A percentile compares a stretch with the other conserved stretches of the same genome.
Evolutionary conservation across 768 basidiomycete species (phyloP).

Genomic region (Rhizopogon salebrosus): DNA sequence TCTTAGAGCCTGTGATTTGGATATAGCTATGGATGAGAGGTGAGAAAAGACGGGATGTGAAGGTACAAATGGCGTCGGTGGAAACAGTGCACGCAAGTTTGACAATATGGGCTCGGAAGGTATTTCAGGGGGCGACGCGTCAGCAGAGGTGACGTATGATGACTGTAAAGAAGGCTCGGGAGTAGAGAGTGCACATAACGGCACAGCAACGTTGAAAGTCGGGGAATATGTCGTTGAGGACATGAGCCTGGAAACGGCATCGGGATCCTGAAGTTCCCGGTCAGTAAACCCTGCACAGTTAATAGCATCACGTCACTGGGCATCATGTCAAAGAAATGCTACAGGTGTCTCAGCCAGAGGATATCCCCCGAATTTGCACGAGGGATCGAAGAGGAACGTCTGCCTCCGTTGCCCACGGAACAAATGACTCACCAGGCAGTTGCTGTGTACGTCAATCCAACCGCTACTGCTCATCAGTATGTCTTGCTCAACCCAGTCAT

Average conservation of each 20-base stretch:
- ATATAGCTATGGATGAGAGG: constrained; percentile 52
- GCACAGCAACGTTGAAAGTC: constrained; percentile 43
- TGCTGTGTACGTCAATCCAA: constrained; percentile 67
- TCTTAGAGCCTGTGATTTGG: constrained; percentile 51
- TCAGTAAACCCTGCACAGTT: background rate
- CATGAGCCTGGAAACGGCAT: constrained; percentile 18
- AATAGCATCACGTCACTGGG: background rate
- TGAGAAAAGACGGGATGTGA: constrained; percentile 68
- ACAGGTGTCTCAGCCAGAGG: background rate
- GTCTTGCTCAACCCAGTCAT: constrained; percentile 75
- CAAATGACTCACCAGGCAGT: constrained; percentile 55
- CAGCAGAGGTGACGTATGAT: constrained; percentile 22
- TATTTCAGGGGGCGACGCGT: constrained; percentile 17
- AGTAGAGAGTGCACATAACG: constrained; percentile 15
- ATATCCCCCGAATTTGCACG: background rate
- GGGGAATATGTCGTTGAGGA: constrained; percentile 41
- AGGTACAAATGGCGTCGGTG: constrained; percentile 73
- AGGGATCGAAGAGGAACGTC: background rate
- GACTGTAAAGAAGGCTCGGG: constrained; percentile 23
- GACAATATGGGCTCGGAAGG: constrained; percentile 39
- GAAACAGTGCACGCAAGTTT: constrained; percentile 55
- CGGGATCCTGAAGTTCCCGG: constrained; percentile 18
- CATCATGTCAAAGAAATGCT: background rate
- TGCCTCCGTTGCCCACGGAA: background rate
- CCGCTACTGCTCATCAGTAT: constrained; percentile 61